Base-by-base conservation (phyloP, 495 filamentous ascomycete species). In the Penicillium turbatum region DNA sequence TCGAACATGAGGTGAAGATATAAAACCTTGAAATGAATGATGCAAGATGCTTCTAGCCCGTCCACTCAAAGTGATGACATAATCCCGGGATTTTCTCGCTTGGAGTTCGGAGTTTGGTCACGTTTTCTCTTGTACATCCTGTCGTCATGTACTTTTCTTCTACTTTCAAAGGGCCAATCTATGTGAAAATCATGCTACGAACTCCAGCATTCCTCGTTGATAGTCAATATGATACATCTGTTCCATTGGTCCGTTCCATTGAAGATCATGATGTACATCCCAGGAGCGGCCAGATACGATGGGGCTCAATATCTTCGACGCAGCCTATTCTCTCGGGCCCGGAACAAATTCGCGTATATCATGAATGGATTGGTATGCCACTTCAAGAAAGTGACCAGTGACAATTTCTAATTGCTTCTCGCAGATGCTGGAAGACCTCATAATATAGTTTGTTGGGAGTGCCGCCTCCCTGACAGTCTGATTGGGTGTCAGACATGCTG, bases 401-500 rank as follows among this genome's bases (percentile, higher is more conserved):
- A 36, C 15, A 19, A 27, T 12, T 35, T 3, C 30, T 50, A 19
- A 57, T 24, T n/a, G 1, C 26, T 8, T 26, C 3, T 27, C 13
- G 0, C 41, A 72, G 67, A 50, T 24, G 53, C 62, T 46, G 69
- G 67, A 16, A 65, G 56, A 48, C 65, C 67, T 7, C 67, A 69
- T 53, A 62, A 67, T 54, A 40, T 69, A 17, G 62, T 72, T 21
- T 72, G 70, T 46, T 69, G 60, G 1, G 47, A 47, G 17, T 72
- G 68, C 50, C 58, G 59, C 8, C 59, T 57, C 11, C 68, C 70
- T 3, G 59, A 62, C 27, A 53, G 62, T 31, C 27, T 72, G 27
- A 58, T 71, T 27, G 46, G 39, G 6, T 72, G 70, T 51, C 55
- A 56, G 37, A 68, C 66, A 1, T 72, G 70, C 54, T 69, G 66